Conservation (phyloP, 768 basidiomycete genomes). For the Cubamyces sp. region DNA sequence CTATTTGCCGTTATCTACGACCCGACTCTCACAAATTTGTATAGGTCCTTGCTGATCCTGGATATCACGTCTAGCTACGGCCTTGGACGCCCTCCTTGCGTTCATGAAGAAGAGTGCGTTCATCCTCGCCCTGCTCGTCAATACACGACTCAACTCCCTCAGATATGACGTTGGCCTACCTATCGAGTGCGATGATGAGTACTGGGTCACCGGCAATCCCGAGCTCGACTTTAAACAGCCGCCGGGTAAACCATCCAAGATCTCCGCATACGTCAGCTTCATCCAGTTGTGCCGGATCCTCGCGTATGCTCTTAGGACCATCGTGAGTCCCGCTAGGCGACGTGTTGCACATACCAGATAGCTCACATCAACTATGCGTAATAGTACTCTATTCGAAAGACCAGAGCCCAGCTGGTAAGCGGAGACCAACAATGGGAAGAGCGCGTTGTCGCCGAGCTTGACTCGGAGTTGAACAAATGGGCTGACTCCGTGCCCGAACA, state of each 20-base stretch:
- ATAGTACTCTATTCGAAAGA: slow-evolving; percentile 75
- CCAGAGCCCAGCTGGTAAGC: slow-evolving; percentile 54
- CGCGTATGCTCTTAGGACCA: slow-evolving; percentile 61
- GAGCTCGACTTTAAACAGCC: slow-evolving; percentile 65
- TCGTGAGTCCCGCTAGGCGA: slow-evolving; percentile 43
- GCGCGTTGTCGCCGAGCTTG: slow-evolving; percentile 69
- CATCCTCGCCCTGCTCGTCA: slow-evolving; percentile 30
- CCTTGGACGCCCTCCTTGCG: slow-evolving; percentile 66
- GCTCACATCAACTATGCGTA: too few species aligned
- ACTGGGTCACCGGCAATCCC: slow-evolving; percentile 57
- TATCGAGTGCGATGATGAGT: slow-evolving; percentile 71
- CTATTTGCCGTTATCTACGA: slow-evolving; percentile 25
- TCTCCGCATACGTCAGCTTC: slow-evolving; percentile 56
- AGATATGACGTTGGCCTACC: slow-evolving; percentile 68
- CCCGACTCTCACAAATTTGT: neutral
- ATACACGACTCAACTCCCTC: neutral
- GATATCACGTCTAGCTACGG: slow-evolving; percentile 46
- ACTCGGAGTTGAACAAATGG: slow-evolving; percentile 81
- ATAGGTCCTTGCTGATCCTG: slow-evolving; percentile 36
- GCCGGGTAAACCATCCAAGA: slow-evolving; percentile 52
- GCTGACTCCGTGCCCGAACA: slow-evolving; percentile 69
- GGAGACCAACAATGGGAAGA: slow-evolving; percentile 62
- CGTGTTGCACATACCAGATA: too few species aligned
- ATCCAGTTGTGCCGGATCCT: slow-evolving; percentile 67
- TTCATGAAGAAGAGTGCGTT: slow-evolving; percentile 70